Conservation (phyloP, 805 yeast species). For the Wickerhamiella sorbophila region DNA sequence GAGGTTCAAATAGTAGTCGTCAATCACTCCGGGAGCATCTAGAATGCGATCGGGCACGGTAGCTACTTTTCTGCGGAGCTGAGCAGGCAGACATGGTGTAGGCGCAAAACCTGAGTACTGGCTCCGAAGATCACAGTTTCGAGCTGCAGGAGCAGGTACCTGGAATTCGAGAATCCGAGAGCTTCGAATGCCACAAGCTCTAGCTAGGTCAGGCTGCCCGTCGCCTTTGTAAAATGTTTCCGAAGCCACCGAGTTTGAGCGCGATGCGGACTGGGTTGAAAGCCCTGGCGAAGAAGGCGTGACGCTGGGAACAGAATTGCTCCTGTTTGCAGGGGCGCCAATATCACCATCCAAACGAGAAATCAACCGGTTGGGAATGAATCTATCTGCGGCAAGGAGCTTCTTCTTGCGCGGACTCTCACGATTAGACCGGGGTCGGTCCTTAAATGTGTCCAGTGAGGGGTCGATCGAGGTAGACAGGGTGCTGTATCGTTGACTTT, state of each 20-base stretch:
- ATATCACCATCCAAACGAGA: constrained; percentile 1
- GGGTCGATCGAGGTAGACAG: no score
- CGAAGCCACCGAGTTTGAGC: not conserved
- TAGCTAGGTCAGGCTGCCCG: constrained; percentile 36
- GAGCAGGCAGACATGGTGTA: constrained; percentile 21
- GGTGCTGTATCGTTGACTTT: no score
- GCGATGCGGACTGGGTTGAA: not conserved
- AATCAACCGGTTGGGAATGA: constrained; percentile 1
- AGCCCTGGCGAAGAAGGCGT: not conserved
- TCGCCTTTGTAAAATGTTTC: not conserved
- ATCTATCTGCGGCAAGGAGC: not conserved
- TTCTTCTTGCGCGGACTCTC: constrained; percentile 1
- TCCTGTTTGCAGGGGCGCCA: not conserved
- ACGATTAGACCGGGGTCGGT: not conserved
- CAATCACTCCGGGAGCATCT: constrained; percentile 90
- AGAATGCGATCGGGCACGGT: constrained; percentile 83
- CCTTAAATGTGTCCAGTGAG: no score
- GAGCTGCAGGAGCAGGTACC: constrained; percentile 64
- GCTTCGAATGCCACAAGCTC: constrained; percentile 82
- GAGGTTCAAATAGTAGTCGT: constrained; percentile 81
- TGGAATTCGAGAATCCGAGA: constrained; percentile 74
- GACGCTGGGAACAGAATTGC: not conserved
- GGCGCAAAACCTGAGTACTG: not conserved
- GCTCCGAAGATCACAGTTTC: constrained; percentile 10
- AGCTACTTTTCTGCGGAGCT: constrained; percentile 45